These are phyloP conservation scores for Citrullus colocynthis DNA, from an alignment of 306 rosid genomes.

Conservation along the genomic window DNA sequence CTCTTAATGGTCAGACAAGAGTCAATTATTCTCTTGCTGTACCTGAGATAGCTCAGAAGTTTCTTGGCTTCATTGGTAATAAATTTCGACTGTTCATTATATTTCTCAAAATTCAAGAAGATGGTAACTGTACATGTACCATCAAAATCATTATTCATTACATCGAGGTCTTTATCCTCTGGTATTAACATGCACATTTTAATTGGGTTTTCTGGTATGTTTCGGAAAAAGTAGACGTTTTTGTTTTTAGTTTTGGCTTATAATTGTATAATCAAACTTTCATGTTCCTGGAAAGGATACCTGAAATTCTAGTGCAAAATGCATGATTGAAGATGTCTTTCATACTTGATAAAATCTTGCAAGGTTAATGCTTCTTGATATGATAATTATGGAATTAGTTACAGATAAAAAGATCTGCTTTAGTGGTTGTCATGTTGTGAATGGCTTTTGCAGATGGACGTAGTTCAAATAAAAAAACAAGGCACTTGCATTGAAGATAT, in stretches of 20 bases:
- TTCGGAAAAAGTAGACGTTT: not conserved
- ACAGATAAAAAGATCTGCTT: not conserved
- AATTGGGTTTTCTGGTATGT: not conserved
- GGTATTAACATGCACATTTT: not conserved
- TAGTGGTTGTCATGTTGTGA: not conserved
- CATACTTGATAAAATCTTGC: not conserved
- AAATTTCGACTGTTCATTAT: not conserved
- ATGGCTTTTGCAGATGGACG: conserved; percentile 37
- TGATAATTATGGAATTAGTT: not conserved
- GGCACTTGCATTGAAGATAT: conserved; percentile 27
- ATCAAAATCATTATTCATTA: not conserved
- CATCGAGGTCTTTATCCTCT: not conserved
- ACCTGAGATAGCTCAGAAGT: not conserved
- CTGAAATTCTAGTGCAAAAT: not conserved
- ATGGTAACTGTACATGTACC: not conserved
- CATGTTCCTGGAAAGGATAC: not conserved
- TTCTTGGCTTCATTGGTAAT: not conserved
- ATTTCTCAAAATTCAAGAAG: not conserved
- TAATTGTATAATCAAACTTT: not conserved
- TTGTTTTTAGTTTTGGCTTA: not conserved
- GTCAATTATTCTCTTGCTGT: not conserved
- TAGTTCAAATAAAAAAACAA: conserved; percentile 21
- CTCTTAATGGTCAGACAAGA: not conserved
- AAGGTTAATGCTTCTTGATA: conserved; percentile 3
- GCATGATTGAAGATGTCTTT: not conserved